Evolutionary conservation across 768 basidiomycete genomes (phyloP), one percentile per base, ranked within the genome.

Genomic region (Boletus rubroflammeus): DNA sequence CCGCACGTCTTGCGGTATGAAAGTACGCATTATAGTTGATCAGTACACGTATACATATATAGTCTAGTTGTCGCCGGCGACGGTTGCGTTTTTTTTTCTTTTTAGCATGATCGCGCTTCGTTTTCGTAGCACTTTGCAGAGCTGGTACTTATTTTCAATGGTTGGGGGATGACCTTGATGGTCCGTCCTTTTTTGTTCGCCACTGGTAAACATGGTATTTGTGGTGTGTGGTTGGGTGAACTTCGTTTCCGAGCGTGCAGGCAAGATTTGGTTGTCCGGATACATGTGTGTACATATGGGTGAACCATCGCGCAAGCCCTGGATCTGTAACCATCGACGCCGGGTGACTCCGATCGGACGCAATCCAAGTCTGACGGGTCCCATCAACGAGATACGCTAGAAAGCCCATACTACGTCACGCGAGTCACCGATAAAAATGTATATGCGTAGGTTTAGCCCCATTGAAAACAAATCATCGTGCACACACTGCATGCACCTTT

Each of bases 1-100:
- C 56, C 52, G 44, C 55, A 41, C 25, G 8, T 40, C 13, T 39
- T 17, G 55, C 54, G 60, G 62, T 67, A 66, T 55, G 39, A 59
- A 56, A 68, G 32, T 35, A 61, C 53, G 51, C 59, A 56, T 65
- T 66, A 68, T 70, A 68, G 69, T 69, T 41, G 50, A 51, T 38
- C 59, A 47, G 38, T 60, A 62, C 55, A 56, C 45, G 47, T 55
- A 61, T 51, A 57, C 57, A 56, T 61, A 41, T 67, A 74, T 55
- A 70, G 72, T 54, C 65, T 61, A 42, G 61, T 63, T 39, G 64
- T 60, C 55, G 64, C 59, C 26, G 59, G 65, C 57, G 52, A 51
- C 57, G 44, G 49, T 46, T 13, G 5, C 17, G 19, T 52, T 32
- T 26, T 21, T 41, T 36, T 50, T 21, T 31, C 17, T 51, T 51